phyloP scores from a whole-genome alignment of 352 stramenopile genomes.

The Aphanomyces astaci region DNA sequence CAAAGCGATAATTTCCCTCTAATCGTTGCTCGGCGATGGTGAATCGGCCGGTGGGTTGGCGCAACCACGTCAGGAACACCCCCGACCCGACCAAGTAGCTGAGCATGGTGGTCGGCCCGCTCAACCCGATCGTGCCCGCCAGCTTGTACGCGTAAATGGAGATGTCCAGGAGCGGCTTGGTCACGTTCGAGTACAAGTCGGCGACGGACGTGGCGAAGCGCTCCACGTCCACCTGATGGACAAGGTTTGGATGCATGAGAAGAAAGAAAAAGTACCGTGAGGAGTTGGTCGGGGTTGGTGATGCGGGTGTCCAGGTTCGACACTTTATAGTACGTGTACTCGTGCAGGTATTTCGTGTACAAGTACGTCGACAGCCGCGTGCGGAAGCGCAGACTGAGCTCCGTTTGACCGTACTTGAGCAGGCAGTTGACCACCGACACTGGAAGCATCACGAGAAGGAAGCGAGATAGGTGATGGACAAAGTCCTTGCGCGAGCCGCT shows the following conservation, averaged over 20 bases:
- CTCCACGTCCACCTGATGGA: constrained; percentile 68
- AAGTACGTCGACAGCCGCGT: constrained; percentile 70
- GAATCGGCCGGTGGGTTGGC: constrained; percentile 64
- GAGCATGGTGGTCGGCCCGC: constrained; percentile 60
- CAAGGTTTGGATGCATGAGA: not conserved
- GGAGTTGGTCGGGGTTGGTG: constrained; percentile 78
- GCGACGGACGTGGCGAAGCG: constrained; percentile 73
- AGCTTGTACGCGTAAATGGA: constrained; percentile 63
- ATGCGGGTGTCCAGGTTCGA: constrained; percentile 86
- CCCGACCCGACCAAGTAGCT: constrained; percentile 61
- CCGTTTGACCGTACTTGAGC: constrained; percentile 73
- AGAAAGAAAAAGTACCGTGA: constrained; percentile 34
- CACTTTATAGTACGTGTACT: constrained; percentile 87
- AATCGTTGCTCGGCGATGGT: constrained; percentile 75
- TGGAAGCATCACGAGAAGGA: constrained; percentile 67
- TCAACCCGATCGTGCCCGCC: constrained; percentile 58
- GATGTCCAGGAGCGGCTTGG: constrained; percentile 81
- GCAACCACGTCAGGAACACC: constrained; percentile 64
- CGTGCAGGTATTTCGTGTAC: constrained; percentile 79
- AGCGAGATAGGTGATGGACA: constrained; percentile 52
- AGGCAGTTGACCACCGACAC: constrained; percentile 75
- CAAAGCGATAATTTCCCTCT: constrained; percentile 79
- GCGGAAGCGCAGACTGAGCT: constrained; percentile 76
- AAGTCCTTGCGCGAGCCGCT: constrained; percentile 63
- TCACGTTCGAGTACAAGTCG: constrained; percentile 85